These are phyloP conservation scores for Globisporangium iwayamae DNA, from an alignment of 352 stramenopile genomes.

Conservation along the genomic window DNA sequence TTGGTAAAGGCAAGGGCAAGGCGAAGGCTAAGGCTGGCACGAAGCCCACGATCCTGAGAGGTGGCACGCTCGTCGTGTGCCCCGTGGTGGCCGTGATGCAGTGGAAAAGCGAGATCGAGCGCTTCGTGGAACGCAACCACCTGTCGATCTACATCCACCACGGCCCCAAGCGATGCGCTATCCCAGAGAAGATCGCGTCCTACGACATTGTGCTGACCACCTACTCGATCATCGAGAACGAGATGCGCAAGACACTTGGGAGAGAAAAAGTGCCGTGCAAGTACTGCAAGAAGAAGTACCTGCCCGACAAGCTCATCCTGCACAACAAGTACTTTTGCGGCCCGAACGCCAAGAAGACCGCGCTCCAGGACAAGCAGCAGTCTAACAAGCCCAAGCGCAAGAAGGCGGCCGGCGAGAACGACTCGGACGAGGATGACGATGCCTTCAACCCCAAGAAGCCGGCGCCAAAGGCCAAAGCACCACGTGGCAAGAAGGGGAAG, in stretches of 20 bases:
- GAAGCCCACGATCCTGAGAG: slow-evolving; percentile 22
- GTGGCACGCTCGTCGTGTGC: slow-evolving; percentile 96
- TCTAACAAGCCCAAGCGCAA: slow-evolving; percentile 52
- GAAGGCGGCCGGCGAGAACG: slow-evolving; percentile 58
- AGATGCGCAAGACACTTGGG: slow-evolving; percentile 80
- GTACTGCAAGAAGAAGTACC: slow-evolving; percentile 92
- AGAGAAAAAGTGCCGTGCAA: slow-evolving; percentile 88
- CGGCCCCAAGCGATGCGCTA: slow-evolving; percentile 81
- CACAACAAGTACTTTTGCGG: slow-evolving; percentile 99
- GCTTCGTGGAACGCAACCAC: slow-evolving; percentile 91
- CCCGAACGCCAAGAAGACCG: slow-evolving; percentile 92
- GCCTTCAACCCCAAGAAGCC: slow-evolving; percentile 53
- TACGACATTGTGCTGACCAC: slow-evolving; percentile 99
- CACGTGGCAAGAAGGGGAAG: slow-evolving; percentile 29
- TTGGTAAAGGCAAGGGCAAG: not conserved
- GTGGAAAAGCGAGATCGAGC: slow-evolving; percentile 88
- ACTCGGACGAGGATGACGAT: slow-evolving; percentile 28
- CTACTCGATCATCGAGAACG: slow-evolving; percentile 94
- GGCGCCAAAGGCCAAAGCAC: slow-evolving; percentile 26
- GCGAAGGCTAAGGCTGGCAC: slow-evolving; percentile 2
- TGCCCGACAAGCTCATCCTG: slow-evolving; percentile 92
- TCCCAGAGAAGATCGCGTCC: slow-evolving; percentile 80
- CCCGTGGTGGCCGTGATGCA: slow-evolving; percentile 96
- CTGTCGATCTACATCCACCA: slow-evolving; percentile 97
- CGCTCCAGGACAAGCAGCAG: slow-evolving; percentile 86